phyloP scores from a whole-genome alignment of 805 yeast genomes.

The Ogataea haglerorum region DNA sequence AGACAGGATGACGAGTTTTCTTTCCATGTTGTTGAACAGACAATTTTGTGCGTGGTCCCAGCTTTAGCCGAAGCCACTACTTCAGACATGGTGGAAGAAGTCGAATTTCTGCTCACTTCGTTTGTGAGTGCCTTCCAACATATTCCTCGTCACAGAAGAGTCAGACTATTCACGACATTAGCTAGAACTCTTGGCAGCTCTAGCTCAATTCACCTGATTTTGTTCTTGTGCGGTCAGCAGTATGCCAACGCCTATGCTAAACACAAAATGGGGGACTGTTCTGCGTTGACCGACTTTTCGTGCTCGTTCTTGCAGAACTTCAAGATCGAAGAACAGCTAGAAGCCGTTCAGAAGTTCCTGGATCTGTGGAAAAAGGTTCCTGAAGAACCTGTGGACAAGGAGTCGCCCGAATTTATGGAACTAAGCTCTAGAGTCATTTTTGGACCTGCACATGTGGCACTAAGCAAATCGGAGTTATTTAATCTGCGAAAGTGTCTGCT shows the following conservation, averaged over 20 bases:
- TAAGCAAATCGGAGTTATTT: constrained; percentile 46
- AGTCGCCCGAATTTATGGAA: constrained; percentile 33
- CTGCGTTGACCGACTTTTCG: constrained; percentile 67
- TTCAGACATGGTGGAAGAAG: constrained; percentile 52
- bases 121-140: constrained; percentile 94
- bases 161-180: constrained; percentile 73
- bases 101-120: constrained; percentile 80
- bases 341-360: constrained; percentile 49
- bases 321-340: constrained; percentile 61
- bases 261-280: constrained; percentile 63
- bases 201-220: constrained; percentile 63
- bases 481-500: constrained; percentile 49
- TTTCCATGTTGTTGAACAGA: constrained; percentile 86
- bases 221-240: constrained; percentile 80
- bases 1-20: constrained; percentile 97
- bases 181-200: constrained; percentile 70
- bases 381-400: constrained; percentile 37
- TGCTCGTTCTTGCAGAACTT: constrained; percentile 68
- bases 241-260: constrained; percentile 52
- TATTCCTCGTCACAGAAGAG: constrained; percentile 95
- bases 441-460: constrained; percentile 55
- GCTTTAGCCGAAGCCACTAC: constrained; percentile 62
- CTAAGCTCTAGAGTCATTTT: constrained; percentile 56
- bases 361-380: constrained; percentile 51
- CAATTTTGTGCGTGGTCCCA: constrained; percentile 86